A percentile compares a stretch with the other conserved stretches of the same genome.
Evolutionary conservation across 2,329 filamentous ascomycete species (phyloP).

Genomic region (Hypoxylon sp.): DNA sequence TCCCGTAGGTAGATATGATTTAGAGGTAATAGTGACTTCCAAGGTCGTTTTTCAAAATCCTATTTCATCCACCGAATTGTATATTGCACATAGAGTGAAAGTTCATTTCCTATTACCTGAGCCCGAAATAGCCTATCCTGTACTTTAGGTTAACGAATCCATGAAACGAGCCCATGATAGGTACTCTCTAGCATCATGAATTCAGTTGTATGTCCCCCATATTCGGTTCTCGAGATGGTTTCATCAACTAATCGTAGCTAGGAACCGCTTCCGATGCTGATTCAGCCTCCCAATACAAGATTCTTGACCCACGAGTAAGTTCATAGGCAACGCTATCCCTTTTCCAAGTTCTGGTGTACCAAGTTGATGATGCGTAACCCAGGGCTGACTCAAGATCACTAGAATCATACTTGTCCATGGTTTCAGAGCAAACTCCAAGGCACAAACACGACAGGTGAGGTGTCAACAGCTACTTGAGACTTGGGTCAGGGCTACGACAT

Average conservation of each 20-base stretch:
- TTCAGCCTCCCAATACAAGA: neutral
- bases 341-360: neutral
- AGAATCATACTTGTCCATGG: conserved; percentile 33
- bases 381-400: neutral
- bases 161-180: neutral
- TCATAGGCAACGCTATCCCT: neutral
- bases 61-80: no score
- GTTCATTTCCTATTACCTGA: no score
- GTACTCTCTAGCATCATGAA: neutral
- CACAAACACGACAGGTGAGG: neutral
- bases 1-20: no score
- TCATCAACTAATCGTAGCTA: conserved; percentile 1
- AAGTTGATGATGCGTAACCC: no score
- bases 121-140: neutral
- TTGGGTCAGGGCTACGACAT: conserved; percentile 10
- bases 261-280: conserved; percentile 3
- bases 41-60: no score
- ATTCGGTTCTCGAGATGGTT: neutral
- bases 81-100: no score
- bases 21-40: no score
- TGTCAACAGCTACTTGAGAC: conserved; percentile 15
- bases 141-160: neutral
- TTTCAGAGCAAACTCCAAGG: conserved; percentile 2
- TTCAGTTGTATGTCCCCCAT: neutral
- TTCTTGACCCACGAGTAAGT: conserved; percentile 27